These are phyloP conservation scores for Ustilago bromivora DNA, from an alignment of 1,284 basidiomycete species.

Conservation along the genomic window DNA sequence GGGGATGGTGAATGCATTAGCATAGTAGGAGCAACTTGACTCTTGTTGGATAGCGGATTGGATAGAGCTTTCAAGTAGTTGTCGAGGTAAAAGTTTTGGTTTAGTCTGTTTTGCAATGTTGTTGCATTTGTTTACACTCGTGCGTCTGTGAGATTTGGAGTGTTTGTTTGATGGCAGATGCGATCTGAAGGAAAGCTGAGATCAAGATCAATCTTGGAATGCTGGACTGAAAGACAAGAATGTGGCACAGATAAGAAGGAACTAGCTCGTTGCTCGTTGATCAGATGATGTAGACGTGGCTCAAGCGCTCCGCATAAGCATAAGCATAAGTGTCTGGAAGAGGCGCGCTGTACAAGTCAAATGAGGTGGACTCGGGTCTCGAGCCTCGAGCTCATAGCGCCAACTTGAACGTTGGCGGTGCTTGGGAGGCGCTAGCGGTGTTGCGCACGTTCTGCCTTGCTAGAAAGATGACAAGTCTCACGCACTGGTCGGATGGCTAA, in stretches of 20 bases:
- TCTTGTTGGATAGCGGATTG: neutral
- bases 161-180: neutral
- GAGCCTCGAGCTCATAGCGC: neutral
- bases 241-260: too few species aligned
- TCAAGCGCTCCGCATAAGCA: neutral
- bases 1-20: neutral
- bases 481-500: too few species aligned
- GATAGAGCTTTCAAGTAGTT: neutral
- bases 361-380: neutral
- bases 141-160: neutral
- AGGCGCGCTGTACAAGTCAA: neutral
- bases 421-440: neutral
- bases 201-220: too few species aligned
- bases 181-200: too few species aligned
- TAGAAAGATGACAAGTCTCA: neutral
- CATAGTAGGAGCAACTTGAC: slow-evolving; percentile 2
- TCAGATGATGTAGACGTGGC: too few species aligned
- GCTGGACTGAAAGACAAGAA: too few species aligned
- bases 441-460: neutral
- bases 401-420: neutral
- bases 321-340: neutral
- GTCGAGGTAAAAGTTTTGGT: neutral
- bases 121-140: neutral
- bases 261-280: too few species aligned
- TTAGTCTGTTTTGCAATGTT: neutral